phyloP scores from a whole-genome alignment of 1,284 basidiomycete genomes.

The Ganoderma multipileum region DNA sequence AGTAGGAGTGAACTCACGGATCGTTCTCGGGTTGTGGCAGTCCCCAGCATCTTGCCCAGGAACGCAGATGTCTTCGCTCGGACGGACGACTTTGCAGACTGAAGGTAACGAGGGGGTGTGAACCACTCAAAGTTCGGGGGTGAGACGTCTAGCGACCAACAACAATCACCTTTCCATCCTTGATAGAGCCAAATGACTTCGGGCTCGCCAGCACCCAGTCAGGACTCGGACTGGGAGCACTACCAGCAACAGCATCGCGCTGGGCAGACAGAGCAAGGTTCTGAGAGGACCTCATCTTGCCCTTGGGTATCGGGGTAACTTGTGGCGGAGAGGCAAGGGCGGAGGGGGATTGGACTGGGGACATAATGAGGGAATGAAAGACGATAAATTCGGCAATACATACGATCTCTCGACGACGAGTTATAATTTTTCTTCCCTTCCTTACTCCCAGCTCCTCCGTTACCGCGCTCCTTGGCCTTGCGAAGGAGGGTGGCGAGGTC shows the following conservation, averaged over 20 bases:
- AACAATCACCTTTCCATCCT: constrained; percentile 57
- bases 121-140: background rate
- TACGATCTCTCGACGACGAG: constrained; percentile 54
- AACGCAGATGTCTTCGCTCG: constrained; percentile 80
- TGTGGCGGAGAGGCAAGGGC: constrained; percentile 19
- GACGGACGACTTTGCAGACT: constrained; percentile 67
- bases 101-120: constrained; percentile 11
- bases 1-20: constrained; percentile 55
- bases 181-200: constrained; percentile 42
- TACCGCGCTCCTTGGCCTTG: constrained; percentile 76
- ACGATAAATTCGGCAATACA: constrained; percentile 10
- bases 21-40: constrained; percentile 68
- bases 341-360: constrained; percentile 24
- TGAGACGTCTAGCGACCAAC: constrained; percentile 3
- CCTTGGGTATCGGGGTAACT: constrained; percentile 30
- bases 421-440: constrained; percentile 55
- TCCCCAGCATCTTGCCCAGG: constrained; percentile 77
- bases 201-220: constrained; percentile 59
- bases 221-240: constrained; percentile 44
- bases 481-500: constrained; percentile 85
- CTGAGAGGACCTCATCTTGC: constrained; percentile 30
- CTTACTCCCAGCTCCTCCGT: constrained; percentile 41
- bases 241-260: constrained; percentile 20
- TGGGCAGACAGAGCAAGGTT: constrained; percentile 24
- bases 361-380: constrained; percentile 11